phyloP scores from a whole-genome alignment of 164 flowering plant species.

The Dillenia turbinata region DNA sequence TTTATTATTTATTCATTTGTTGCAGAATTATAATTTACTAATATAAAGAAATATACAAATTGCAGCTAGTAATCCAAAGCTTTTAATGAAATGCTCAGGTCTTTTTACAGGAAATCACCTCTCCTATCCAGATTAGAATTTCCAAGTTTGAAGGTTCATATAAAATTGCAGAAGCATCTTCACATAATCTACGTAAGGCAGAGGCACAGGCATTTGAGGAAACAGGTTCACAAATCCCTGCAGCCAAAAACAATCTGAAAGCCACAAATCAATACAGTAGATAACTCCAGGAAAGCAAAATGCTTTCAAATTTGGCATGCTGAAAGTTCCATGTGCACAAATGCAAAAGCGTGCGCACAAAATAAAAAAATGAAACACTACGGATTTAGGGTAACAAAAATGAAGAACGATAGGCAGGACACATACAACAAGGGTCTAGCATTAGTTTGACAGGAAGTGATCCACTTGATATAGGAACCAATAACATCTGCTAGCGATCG shows the following conservation, averaged over 20 bases:
- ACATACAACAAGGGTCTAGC: slow-evolving; percentile 65
- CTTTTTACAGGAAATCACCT: slow-evolving; percentile 40
- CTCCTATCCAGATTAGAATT: slow-evolving; percentile 83
- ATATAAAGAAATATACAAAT: too few relatives aligned
- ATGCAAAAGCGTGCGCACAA: too few relatives aligned
- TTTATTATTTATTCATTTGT: too few relatives aligned
- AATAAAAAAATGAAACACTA: not conserved
- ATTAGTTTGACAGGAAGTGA: slow-evolving; percentile 49
- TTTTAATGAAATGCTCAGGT: too few relatives aligned
- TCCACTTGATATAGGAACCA: slow-evolving; percentile 86
- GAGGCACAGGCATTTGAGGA: slow-evolving; percentile 73
- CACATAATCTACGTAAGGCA: slow-evolving; percentile 86
- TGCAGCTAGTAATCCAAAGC: too few relatives aligned
- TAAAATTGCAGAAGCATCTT: slow-evolving; percentile 66
- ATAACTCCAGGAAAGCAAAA: not conserved
- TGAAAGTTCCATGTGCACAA: too few relatives aligned
- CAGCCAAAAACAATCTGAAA: slow-evolving; percentile 87
- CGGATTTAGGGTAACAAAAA: not conserved
- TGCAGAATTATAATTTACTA: too few relatives aligned
- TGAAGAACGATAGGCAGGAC: slow-evolving; percentile 3
- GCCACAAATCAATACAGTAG: slow-evolving; percentile 30
- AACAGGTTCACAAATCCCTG: slow-evolving; percentile 67
- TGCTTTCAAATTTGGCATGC: too few relatives aligned
- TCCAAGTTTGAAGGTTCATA: slow-evolving; percentile 80
- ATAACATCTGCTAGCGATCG: slow-evolving; percentile 80